Conservation (phyloP, 345 rosid species). For the Leavenworthia alabamica region DNA sequence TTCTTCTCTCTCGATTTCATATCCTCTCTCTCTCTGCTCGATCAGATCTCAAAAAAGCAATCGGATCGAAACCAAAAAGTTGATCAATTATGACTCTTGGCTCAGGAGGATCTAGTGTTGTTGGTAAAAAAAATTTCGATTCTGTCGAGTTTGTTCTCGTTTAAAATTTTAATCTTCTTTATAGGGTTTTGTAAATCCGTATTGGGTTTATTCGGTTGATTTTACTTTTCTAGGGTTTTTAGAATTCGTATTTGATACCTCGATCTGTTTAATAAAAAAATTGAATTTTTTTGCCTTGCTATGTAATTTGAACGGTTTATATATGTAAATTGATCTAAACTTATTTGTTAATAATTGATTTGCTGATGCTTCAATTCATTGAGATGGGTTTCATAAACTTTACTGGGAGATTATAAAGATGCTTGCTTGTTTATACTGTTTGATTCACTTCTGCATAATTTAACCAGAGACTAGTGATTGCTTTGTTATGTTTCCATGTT, state of each 20-base stretch:
- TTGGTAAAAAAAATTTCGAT: conserved; percentile 39
- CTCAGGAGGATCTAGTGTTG: conserved; percentile 86
- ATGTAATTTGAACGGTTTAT: too few relatives aligned
- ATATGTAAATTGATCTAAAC: not conserved
- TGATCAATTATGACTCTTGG: conserved; percentile 65
- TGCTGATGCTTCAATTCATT: not conserved
- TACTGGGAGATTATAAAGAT: too few relatives aligned
- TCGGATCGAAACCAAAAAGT: conserved; percentile 8
- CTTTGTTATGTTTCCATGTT: too few relatives aligned
- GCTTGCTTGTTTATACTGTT: too few relatives aligned
- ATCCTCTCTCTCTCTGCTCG: not conserved
- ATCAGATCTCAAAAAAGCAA: conserved; percentile 41
- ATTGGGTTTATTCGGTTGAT: conserved; percentile 10
- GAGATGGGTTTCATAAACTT: not conserved
- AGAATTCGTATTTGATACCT: not conserved
- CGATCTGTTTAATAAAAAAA: conserved; percentile 1
- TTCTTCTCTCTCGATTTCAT: conserved; percentile 22
- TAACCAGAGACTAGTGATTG: too few relatives aligned
- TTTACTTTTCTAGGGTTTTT: not conserved
- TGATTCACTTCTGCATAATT: too few relatives aligned
- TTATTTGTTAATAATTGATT: not conserved
- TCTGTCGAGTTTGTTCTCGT: not conserved
- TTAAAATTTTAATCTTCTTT: too few relatives aligned
- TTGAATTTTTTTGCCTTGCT: too few relatives aligned
- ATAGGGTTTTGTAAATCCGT: conserved; percentile 20